Conservation (phyloP, 108 stramenopile species). For the Phaeodactylum tricornutum region DNA sequence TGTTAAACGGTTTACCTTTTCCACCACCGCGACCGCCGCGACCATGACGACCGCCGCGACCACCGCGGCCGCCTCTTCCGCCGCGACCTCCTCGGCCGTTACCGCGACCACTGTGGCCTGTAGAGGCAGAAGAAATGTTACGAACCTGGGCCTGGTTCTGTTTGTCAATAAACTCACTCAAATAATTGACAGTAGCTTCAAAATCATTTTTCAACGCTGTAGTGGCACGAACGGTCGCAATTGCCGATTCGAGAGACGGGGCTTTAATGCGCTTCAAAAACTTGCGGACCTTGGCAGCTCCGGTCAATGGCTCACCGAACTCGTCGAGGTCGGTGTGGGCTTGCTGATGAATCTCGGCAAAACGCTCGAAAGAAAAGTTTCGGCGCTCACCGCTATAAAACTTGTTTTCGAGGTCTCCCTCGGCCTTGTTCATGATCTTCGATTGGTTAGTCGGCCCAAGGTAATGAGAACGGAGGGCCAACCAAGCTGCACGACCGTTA, state of each 20-base stretch:
- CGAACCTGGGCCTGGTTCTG: not conserved
- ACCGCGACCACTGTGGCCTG: not conserved
- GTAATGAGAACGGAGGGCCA: slow-evolving; percentile 12
- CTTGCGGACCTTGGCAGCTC: slow-evolving; percentile 8
- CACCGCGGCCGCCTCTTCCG: too few relatives aligned
- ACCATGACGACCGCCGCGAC: too few relatives aligned
- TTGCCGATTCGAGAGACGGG: not conserved
- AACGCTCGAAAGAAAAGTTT: slow-evolving; percentile 16
- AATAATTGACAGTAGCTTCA: not conserved
- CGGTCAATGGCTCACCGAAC: slow-evolving; percentile 7
- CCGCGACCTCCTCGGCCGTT: too few relatives aligned
- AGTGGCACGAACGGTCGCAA: not conserved
- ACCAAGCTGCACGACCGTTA: slow-evolving; percentile 19
- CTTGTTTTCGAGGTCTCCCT: not conserved
- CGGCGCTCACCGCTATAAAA: slow-evolving; percentile 9
- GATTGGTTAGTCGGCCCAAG: slow-evolving; percentile 2
- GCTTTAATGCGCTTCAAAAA: slow-evolving; percentile 8
- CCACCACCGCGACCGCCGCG: too few relatives aligned
- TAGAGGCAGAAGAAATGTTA: not conserved
- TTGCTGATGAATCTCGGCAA: not conserved
- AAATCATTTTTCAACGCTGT: not conserved
- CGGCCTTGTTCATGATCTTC: not conserved
- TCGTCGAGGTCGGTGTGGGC: slow-evolving; percentile 13
- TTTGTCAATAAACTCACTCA: not conserved
- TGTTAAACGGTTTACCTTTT: too few relatives aligned